These are phyloP conservation scores for Acanthamoeba lenticulata DNA, from an alignment of 208 protist genomes.

Conservation along the genomic window DNA sequence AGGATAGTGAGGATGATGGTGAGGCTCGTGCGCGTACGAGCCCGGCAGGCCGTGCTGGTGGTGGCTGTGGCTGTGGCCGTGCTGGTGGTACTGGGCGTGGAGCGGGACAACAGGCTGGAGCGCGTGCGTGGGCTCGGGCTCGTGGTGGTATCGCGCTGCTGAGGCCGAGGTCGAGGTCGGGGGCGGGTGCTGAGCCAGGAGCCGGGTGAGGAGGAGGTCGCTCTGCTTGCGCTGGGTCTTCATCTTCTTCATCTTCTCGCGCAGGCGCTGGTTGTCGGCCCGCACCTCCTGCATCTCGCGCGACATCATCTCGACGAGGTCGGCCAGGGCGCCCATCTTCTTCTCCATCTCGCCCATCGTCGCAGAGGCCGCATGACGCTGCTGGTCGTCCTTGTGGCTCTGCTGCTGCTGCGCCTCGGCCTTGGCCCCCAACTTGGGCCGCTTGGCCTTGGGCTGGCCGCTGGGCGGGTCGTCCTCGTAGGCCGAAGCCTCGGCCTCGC, in stretches of 20 bases:
- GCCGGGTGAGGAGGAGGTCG: background rate
- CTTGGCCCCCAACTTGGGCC: too few species aligned
- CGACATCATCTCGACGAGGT: constrained; percentile 16
- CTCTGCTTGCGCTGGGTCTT: background rate
- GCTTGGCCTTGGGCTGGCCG: too few species aligned
- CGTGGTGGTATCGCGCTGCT: background rate
- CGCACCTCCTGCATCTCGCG: background rate
- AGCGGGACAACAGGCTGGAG: too few species aligned
- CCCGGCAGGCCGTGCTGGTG: too few species aligned
- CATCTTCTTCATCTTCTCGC: background rate
- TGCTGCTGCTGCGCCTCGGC: background rate
- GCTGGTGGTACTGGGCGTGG: background rate
- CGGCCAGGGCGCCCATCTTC: background rate
- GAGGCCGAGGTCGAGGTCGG: background rate
- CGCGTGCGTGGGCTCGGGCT: too few species aligned
- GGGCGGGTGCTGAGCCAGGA: background rate
- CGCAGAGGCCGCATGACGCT: too few species aligned
- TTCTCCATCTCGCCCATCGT: background rate
- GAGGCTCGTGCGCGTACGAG: too few species aligned
- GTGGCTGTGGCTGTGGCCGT: too few species aligned
- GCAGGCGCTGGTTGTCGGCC: background rate
- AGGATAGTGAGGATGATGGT: background rate
- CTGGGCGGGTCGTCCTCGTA: too few species aligned
- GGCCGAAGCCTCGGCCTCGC: too few species aligned
- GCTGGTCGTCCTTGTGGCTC: too few species aligned